These are phyloP conservation scores for Rhodotorula babjevae DNA, from an alignment of 768 basidiomycete species.

Conservation along the genomic window DNA sequence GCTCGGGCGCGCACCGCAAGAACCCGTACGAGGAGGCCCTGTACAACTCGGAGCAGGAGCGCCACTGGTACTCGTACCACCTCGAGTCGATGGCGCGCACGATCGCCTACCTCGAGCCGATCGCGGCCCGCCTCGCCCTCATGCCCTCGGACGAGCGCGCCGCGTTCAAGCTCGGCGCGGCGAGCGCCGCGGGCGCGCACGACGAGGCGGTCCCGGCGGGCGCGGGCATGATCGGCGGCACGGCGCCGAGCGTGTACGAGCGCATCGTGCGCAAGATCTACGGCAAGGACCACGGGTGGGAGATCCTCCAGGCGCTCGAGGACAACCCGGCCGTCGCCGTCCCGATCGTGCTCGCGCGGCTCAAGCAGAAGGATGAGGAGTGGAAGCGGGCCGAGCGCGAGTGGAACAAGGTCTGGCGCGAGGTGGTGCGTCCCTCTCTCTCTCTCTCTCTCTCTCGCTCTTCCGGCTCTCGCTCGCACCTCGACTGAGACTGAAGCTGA, in stretches of 20 bases:
- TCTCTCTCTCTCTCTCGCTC: neutral
- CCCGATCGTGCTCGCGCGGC: slow-evolving; percentile 81
- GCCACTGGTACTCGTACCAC: slow-evolving; percentile 96
- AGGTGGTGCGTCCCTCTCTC: slow-evolving; percentile 55
- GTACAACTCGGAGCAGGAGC: slow-evolving; percentile 94
- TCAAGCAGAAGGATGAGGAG: slow-evolving; percentile 93
- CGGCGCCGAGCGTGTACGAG: slow-evolving; percentile 78
- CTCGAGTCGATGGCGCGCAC: slow-evolving; percentile 83
- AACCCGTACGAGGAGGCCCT: slow-evolving; percentile 92
- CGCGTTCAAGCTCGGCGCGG: slow-evolving; percentile 67
- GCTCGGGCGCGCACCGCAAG: slow-evolving; percentile 92
- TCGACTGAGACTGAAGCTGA: accelerated
- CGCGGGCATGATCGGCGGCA: slow-evolving; percentile 72
- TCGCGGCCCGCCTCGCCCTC: slow-evolving; percentile 72
- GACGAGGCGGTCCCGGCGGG: too few species aligned
- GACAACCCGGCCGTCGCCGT: slow-evolving; percentile 85
- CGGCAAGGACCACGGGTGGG: slow-evolving; percentile 68
- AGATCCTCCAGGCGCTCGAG: slow-evolving; percentile 78
- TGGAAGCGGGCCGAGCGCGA: slow-evolving; percentile 91
- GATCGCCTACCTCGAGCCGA: slow-evolving; percentile 81
- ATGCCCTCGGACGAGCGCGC: slow-evolving; percentile 84
- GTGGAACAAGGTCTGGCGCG: slow-evolving; percentile 95
- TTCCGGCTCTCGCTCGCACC: neutral
- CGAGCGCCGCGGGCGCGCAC: too few species aligned
- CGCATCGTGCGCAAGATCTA: slow-evolving; percentile 90